These are phyloP conservation scores for Zizania latifolia DNA, from an alignment of 176 grass and related monocot genomes.

Conservation along the genomic window DNA sequence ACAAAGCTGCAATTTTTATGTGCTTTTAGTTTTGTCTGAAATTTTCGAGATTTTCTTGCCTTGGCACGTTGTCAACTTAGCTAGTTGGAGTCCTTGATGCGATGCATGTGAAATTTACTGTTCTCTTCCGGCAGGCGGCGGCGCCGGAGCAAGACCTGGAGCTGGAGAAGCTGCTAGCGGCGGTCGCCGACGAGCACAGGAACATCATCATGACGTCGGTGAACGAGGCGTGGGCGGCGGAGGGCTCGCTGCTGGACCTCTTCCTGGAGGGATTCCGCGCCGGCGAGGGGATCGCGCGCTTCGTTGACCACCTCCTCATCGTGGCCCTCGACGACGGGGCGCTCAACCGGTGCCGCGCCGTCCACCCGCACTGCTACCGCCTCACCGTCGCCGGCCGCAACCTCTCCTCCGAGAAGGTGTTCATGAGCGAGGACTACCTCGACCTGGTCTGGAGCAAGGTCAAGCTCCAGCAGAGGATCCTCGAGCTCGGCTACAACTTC, in stretches of 20 bases:
- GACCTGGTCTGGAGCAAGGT: slow-evolving; percentile 89
- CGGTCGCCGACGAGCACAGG: slow-evolving; percentile 52
- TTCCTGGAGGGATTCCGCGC: slow-evolving; percentile 66
- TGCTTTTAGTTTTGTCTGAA: neutral
- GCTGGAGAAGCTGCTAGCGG: slow-evolving; percentile 41
- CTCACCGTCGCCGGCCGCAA: slow-evolving; percentile 31
- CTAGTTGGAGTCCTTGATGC: neutral
- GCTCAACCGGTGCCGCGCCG: slow-evolving; percentile 35
- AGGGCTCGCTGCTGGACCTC: slow-evolving; percentile 64
- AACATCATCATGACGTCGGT: slow-evolving; percentile 81
- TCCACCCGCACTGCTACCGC: slow-evolving; percentile 72
- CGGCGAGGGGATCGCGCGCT: slow-evolving; percentile 47
- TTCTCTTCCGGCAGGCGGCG: neutral
- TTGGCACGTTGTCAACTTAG: neutral
- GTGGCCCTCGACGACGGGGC: slow-evolving; percentile 59
- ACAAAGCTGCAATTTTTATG: neutral
- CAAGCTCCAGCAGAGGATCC: slow-evolving; percentile 57
- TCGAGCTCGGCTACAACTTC: slow-evolving; percentile 87
- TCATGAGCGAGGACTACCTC: slow-evolving; percentile 70
- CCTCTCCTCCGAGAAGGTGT: slow-evolving; percentile 64
- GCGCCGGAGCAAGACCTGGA: slow-evolving; percentile 25
- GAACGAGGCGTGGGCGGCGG: slow-evolving; percentile 71
- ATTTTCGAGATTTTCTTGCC: neutral
- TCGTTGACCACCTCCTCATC: slow-evolving; percentile 58
- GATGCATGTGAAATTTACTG: neutral